Evolutionary conservation across 768 basidiomycete species (phyloP), one percentile per base, ranked within the genome.

Genomic region (Cyathus striatus): DNA sequence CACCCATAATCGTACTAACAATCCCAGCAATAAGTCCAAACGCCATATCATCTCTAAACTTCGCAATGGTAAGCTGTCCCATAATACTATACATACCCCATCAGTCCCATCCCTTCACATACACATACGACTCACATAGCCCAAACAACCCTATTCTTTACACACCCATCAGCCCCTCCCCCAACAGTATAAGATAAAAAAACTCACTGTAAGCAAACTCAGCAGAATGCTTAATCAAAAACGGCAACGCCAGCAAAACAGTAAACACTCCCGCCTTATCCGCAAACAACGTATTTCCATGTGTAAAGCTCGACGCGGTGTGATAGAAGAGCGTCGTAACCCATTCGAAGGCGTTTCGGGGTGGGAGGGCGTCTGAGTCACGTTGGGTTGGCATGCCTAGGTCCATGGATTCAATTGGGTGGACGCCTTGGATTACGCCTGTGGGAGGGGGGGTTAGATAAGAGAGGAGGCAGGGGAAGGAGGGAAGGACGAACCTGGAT

Each of bases 361-460:
- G 86, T 1, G 86, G 85, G 0, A 88, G 58, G 0, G 83, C 85
- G 55, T 90, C 86, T 0, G 86, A 85, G 59, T 90, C 85, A 21
- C 86, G 70, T 3, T 72, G 65, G 14, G 65, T 60, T 1, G 85
- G 74, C 25, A 70, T 50, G 2, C 80, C 83, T 1, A 87, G 68
- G 51, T 85, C 82, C 2, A 68, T 55, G 27, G 61, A 53, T 36
- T 56, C 50, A 7, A 60, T 58, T 1, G 64, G 65, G 22, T 73
- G 64, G 10, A 80, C 60, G 5, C 83, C 83, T 46, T 80, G 80
- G 38, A 87, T 78, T 4, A 63, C 44, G 44, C 72, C 70, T 73
- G n/a, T 7, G 27, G 7, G 34, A 36, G 25, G 25, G 2, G 14
- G 30, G n/a, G 44, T 40, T 9, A 38, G 30, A 25, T 17, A 25